A percentile compares a stretch with the other conserved stretches of the same genome.
These are phyloP conservation scores for Millerago galiae DNA, from an alignment of 805 yeast genomes.

Conservation along the genomic window DNA sequence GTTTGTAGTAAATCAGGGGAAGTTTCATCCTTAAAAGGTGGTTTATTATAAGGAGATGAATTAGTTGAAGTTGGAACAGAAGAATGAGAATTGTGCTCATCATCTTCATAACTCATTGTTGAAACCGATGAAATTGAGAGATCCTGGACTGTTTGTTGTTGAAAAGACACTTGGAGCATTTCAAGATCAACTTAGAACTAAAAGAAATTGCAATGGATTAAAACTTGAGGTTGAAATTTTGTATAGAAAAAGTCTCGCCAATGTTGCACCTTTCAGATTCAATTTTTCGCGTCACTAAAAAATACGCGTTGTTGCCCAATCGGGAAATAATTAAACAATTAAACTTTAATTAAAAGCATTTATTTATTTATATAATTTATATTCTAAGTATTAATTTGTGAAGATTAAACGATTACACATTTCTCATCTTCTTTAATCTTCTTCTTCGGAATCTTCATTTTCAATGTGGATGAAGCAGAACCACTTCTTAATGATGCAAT, in stretches of 20 bases:
- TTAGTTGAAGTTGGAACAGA: slow-evolving; percentile 15
- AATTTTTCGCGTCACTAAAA: not conserved
- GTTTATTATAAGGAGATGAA: slow-evolving; percentile 12
- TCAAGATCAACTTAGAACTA: too few species aligned
- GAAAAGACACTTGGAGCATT: slow-evolving; percentile 1
- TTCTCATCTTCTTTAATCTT: slow-evolving; percentile 8
- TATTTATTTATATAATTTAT: too few species aligned
- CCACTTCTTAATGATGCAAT: not conserved
- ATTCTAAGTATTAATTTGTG: too few species aligned
- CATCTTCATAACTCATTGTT: slow-evolving; percentile 11
- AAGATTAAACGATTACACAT: slow-evolving; percentile 9
- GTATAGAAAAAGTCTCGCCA: not conserved
- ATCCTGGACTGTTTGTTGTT: not conserved
- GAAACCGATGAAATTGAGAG: slow-evolving; percentile 4
- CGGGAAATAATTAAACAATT: too few species aligned
- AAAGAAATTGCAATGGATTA: too few species aligned
- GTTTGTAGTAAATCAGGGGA: slow-evolving; percentile 17
- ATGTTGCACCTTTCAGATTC: not conserved
- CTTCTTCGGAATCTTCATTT: not conserved
- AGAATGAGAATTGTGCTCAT: slow-evolving; percentile 6
- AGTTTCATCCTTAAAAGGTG: slow-evolving; percentile 8
- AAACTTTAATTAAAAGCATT: too few species aligned
- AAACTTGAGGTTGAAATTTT: too few species aligned
- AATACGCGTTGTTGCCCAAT: not conserved
- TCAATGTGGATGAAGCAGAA: too few species aligned